These are phyloP conservation scores for Trematosphaeria pertusa DNA, from an alignment of 2,329 filamentous ascomycete species.

Conservation along the genomic window DNA sequence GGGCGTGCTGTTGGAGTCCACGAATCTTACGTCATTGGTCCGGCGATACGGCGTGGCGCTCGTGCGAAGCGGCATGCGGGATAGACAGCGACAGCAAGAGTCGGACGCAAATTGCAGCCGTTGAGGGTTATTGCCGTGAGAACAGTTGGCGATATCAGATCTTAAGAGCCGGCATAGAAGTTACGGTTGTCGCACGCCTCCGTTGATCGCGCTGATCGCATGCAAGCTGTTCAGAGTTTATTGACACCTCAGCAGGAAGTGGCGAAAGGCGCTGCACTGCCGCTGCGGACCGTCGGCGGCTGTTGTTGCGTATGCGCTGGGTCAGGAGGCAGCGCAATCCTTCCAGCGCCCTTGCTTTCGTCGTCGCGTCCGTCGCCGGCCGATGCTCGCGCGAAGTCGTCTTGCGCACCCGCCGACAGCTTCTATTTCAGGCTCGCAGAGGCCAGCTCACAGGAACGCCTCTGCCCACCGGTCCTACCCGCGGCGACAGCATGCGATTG, in stretches of 20 bases:
- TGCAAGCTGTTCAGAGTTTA: constrained; percentile 13
- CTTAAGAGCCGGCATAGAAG: neutral
- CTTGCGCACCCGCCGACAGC: too few relatives aligned
- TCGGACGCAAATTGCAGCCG: too few relatives aligned
- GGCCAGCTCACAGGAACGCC: constrained; percentile 1
- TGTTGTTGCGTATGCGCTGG: too few relatives aligned
- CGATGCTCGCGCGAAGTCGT: too few relatives aligned
- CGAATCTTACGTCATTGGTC: constrained; percentile 35
- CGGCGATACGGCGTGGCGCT: too few relatives aligned
- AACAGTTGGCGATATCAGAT: constrained; percentile 3
- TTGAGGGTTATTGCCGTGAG: too few relatives aligned
- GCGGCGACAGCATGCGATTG: constrained; percentile 9
- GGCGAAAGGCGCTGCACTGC: constrained; percentile 20
- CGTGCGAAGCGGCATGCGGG: too few relatives aligned
- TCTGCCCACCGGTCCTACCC: constrained; percentile 7
- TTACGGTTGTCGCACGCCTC: constrained; percentile 9
- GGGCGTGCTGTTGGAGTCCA: constrained; percentile 18
- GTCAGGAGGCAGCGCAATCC: constrained; percentile 2
- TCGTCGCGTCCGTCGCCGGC: neutral
- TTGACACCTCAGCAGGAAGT: constrained; percentile 12
- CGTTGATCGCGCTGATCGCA: constrained; percentile 25
- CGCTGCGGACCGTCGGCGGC: constrained; percentile 3
- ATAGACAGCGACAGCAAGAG: too few relatives aligned
- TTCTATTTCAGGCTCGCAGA: constrained; percentile 7
- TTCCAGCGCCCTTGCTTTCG: constrained; percentile 4